Conservation (phyloP, 495 filamentous ascomycete species). For the Penicillium bialowiezense region DNA sequence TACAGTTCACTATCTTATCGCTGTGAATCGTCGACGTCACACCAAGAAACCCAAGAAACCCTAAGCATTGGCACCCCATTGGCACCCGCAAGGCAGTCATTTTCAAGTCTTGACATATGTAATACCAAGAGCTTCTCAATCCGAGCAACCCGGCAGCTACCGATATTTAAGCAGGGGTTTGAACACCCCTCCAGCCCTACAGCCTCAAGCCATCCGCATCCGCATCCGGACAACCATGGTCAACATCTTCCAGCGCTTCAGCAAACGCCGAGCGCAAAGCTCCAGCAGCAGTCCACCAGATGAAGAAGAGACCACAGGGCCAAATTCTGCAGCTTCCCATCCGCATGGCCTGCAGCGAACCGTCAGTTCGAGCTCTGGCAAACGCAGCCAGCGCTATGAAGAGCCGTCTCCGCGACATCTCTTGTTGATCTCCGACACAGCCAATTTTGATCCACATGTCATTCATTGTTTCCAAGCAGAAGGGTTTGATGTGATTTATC, state of each 20-base stretch:
- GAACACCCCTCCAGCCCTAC: not conserved
- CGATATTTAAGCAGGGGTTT: not conserved
- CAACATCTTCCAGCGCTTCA: slow-evolving; percentile 23
- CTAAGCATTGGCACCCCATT: slow-evolving; percentile 13
- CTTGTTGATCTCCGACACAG: slow-evolving; percentile 58
- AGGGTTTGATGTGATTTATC: slow-evolving; percentile 61
- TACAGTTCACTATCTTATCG: too few species aligned
- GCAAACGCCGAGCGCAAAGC: slow-evolving; percentile 14
- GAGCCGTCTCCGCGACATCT: slow-evolving; percentile 34
- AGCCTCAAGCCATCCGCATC: not conserved
- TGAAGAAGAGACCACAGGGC: not conserved
- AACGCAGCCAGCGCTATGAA: slow-evolving; percentile 12
- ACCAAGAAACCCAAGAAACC: slow-evolving; percentile 6
- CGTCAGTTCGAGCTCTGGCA: slow-evolving; percentile 13
- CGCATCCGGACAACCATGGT: slow-evolving; percentile 13
- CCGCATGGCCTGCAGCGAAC: slow-evolving; percentile 13
- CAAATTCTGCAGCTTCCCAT: slow-evolving; percentile 3
- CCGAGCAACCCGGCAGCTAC: not conserved
- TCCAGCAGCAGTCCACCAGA: slow-evolving; percentile 5
- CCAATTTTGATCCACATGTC: slow-evolving; percentile 54
- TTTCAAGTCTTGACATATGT: slow-evolving; percentile 19
- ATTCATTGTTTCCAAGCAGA: slow-evolving; percentile 58
- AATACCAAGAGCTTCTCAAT: slow-evolving; percentile 6
- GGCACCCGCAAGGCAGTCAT: slow-evolving; percentile 11
- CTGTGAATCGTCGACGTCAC: slow-evolving; percentile 23